These are phyloP conservation scores for Quercus engelmannii DNA, from an alignment of 306 rosid genomes.

Conservation along the genomic window DNA sequence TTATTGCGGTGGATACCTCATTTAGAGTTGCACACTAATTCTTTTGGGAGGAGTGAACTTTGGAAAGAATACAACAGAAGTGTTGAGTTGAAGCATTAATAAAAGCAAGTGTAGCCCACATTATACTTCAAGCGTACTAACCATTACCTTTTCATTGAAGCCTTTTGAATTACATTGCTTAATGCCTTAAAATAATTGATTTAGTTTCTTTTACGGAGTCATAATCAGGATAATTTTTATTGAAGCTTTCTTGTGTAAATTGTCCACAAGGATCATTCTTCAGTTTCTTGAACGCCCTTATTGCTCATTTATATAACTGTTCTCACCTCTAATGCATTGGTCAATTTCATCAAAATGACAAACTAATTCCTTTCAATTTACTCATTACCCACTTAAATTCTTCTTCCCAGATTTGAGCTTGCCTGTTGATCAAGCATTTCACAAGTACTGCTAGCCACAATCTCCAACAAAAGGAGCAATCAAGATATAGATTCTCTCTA, in stretches of 20 bases:
- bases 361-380: neutral
- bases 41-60: neutral
- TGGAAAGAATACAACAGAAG: neutral
- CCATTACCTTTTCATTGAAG: no score
- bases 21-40: neutral
- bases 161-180: no score
- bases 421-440: neutral
- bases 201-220: no score
- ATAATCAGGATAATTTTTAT: no score
- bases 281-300: no score
- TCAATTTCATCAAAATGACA: neutral
- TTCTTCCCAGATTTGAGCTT: neutral
- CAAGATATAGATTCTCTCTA: neutral
- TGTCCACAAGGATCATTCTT: no score
- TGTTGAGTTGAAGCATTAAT: neutral
- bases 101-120: neutral
- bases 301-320: no score
- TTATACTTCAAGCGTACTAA: neutral
- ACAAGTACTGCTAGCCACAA: neutral
- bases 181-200: no score
- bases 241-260: no score
- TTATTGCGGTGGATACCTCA: neutral
- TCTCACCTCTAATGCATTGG: no score
- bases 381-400: neutral
- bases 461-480: neutral